These are phyloP conservation scores for Magnaporthiopsis poae DNA, from an alignment of 2,329 filamentous ascomycete species.

Conservation along the genomic window DNA sequence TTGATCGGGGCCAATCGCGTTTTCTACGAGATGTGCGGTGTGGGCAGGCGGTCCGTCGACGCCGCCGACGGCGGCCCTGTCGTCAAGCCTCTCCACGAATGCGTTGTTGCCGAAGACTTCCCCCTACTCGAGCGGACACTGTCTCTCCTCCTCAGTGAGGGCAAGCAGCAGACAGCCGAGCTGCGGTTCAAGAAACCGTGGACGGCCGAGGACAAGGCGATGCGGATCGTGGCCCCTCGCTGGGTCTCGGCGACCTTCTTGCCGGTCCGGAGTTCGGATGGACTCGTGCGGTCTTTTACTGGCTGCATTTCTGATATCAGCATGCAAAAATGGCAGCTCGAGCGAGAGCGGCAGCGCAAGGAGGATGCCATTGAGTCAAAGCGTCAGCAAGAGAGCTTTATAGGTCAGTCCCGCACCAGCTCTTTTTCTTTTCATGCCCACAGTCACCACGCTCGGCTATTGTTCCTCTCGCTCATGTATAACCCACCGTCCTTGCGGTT, in stretches of 20 bases:
- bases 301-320: constrained; percentile 42
- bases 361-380: constrained; percentile 50
- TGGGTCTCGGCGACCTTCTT: constrained; percentile 42
- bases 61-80: constrained; percentile 17
- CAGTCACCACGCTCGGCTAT: too few relatives aligned
- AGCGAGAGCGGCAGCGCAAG: constrained; percentile 37
- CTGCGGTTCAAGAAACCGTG: constrained; percentile 38
- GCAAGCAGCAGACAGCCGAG: constrained; percentile 36
- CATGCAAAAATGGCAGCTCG: constrained; percentile 41
- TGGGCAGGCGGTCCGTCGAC: constrained; percentile 25
- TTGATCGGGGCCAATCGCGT: constrained; percentile 42
- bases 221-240: constrained; percentile 34
- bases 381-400: constrained; percentile 69
- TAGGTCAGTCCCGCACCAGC: constrained; percentile 35
- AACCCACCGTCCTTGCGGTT: not conserved
- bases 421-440: not conserved
- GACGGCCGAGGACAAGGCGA: constrained; percentile 34
- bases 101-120: constrained; percentile 36
- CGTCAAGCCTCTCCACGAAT: constrained; percentile 35
- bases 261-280: constrained; percentile 37
- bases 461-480: too few relatives aligned
- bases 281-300: constrained; percentile 36
- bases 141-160: constrained; percentile 28
- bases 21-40: constrained; percentile 42
- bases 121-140: constrained; percentile 30